Conservation (phyloP, 2,329 filamentous ascomycete species). For the Daldinia sp. region DNA sequence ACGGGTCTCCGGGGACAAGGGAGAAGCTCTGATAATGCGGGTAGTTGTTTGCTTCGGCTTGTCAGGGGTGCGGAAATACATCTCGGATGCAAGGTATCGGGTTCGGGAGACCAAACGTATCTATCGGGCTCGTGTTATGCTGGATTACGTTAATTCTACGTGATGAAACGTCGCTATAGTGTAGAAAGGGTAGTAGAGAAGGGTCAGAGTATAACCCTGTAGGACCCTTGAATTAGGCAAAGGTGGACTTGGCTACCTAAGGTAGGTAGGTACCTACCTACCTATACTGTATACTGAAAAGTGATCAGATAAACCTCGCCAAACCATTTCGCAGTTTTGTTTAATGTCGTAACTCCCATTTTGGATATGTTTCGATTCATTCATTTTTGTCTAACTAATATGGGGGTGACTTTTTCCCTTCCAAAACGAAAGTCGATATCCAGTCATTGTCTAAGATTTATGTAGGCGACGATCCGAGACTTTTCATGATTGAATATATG, state of each 20-base stretch:
- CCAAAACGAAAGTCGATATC: too few species aligned
- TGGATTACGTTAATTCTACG: background rate
- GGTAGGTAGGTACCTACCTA: too few species aligned
- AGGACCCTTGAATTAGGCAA: background rate
- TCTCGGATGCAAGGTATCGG: conserved; percentile 62
- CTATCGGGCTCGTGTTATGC: background rate
- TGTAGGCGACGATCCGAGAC: too few species aligned
- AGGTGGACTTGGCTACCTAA: too few species aligned
- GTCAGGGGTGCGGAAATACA: conserved; percentile 75
- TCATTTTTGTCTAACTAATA: too few species aligned
- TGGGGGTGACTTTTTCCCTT: too few species aligned
- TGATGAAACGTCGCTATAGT: background rate
- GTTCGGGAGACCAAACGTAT: background rate
- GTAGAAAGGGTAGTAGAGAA: background rate
- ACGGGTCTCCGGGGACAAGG: conserved; percentile 54
- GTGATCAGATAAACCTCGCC: background rate
- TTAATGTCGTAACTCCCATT: background rate
- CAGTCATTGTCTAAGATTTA: too few species aligned
- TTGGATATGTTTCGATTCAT: background rate
- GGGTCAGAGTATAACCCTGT: background rate
- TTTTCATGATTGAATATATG: too few species aligned
- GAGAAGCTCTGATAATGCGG: conserved; percentile 56
- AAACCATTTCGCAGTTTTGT: background rate
- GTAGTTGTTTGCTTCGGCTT: conserved; percentile 53
- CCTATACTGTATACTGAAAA: background rate